phyloP scores from a whole-genome alignment of 345 rosid genomes.

The Anastatica hierochuntica region DNA sequence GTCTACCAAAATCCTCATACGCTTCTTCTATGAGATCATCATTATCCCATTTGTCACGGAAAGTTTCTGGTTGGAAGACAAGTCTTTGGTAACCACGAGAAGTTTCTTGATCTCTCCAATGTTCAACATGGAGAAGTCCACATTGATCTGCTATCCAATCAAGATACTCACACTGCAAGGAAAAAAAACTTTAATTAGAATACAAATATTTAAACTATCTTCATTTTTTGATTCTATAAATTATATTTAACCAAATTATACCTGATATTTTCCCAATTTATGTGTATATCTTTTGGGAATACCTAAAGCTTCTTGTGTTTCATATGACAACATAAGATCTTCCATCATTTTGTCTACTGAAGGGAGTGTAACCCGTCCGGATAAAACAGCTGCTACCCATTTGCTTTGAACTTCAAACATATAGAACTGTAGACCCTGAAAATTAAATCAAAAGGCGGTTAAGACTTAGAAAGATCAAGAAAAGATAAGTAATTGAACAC shows the following conservation, averaged over 20 bases:
- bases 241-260: background rate
- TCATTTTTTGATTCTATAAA: too few species aligned
- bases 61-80: slow-evolving; percentile 24
- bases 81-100: background rate
- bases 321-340: slow-evolving; percentile 35
- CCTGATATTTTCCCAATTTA: slow-evolving; percentile 3
- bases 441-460: too few species aligned
- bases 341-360: slow-evolving; percentile 17
- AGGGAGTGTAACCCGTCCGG: slow-evolving; percentile 13
- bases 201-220: too few species aligned
- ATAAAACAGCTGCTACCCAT: slow-evolving; percentile 16
- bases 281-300: slow-evolving; percentile 57
- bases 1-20: slow-evolving; percentile 28
- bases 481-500: background rate
- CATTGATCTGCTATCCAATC: slow-evolving; percentile 42
- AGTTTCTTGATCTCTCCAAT: slow-evolving; percentile 41
- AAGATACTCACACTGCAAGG: slow-evolving; percentile 19
- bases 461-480: background rate
- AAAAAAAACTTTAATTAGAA: background rate
- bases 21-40: slow-evolving; percentile 35
- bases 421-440: slow-evolving; percentile 12
- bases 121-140: slow-evolving; percentile 22
- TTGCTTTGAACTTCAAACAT: slow-evolving; percentile 25
- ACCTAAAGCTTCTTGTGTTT: slow-evolving; percentile 37
- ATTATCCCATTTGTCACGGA: slow-evolving; percentile 50